phyloP scores from a whole-genome alignment of 192 early-diverging fungal genomes.

The Mortierella hygrophila region DNA sequence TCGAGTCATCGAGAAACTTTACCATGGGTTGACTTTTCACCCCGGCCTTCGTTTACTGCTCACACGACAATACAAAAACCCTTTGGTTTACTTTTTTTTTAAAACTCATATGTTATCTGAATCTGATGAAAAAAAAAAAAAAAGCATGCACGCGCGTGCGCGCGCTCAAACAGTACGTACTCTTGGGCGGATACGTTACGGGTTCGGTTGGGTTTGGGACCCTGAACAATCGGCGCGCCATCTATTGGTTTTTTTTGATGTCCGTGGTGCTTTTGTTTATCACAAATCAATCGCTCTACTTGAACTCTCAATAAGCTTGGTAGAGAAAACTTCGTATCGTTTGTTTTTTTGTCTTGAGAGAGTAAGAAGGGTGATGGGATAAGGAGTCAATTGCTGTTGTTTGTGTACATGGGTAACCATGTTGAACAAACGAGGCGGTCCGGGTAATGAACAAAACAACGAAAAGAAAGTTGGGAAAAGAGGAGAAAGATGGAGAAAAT shows the following conservation, averaged over 20 bases:
- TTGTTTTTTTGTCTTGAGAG: not conserved
- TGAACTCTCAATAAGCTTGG: not conserved
- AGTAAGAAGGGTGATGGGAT: not conserved
- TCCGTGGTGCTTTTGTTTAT: not conserved
- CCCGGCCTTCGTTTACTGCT: not conserved
- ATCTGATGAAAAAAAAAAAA: not conserved
- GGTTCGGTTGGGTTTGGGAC: not conserved
- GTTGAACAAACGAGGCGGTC: not conserved
- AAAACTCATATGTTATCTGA: not conserved
- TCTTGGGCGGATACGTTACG: not conserved
- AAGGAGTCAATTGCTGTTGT: not conserved
- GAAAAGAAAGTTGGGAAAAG: not conserved
- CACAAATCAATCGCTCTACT: not conserved
- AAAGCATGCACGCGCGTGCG: not conserved
- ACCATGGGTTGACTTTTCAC: not conserved
- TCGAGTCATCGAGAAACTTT: not conserved
- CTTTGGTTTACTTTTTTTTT: not conserved
- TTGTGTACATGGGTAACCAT: not conserved
- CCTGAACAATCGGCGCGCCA: constrained; percentile 4
- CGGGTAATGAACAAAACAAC: not conserved
- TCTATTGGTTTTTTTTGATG: constrained; percentile 1
- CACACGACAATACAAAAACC: not conserved
- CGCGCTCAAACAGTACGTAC: not conserved
- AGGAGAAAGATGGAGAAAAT: not conserved
- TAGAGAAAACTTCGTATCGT: not conserved